phyloP scores from a whole-genome alignment of 257 asterid genomes.

The Forsythia suspensa region DNA sequence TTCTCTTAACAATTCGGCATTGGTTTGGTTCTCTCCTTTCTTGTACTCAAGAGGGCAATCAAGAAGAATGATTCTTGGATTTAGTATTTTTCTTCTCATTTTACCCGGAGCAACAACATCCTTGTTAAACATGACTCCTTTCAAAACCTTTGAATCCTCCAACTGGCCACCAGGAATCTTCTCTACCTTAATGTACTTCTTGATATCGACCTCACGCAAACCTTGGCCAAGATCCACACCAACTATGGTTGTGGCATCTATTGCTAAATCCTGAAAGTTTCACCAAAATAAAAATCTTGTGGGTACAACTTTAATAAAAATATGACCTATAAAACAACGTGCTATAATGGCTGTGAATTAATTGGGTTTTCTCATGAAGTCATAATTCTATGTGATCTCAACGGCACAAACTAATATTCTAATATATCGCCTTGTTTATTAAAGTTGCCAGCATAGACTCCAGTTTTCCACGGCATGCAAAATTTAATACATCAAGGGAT shows the following conservation, averaged over 20 bases:
- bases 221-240: constrained; percentile 96
- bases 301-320: background rate
- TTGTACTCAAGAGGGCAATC: constrained; percentile 95
- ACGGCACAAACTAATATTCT: background rate
- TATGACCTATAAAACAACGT: background rate
- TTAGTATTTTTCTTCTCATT: constrained; percentile 83
- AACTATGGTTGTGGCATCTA: constrained; percentile 79
- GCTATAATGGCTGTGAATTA: background rate
- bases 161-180: constrained; percentile 95
- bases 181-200: constrained; percentile 93
- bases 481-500: background rate
- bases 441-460: background rate
- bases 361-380: background rate
- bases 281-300: constrained; percentile 20
- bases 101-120: constrained; percentile 97
- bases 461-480: background rate
- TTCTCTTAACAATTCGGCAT: constrained; percentile 86
- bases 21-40: constrained; percentile 98
- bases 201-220: constrained; percentile 87
- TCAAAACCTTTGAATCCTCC: constrained; percentile 88
- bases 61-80: constrained; percentile 91
- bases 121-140: constrained; percentile 94
- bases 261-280: constrained; percentile 75
- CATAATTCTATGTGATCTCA: background rate
- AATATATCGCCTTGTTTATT: background rate